Conservation (phyloP, 768 basidiomycete genomes). For the Lactarius sanguifluus region DNA sequence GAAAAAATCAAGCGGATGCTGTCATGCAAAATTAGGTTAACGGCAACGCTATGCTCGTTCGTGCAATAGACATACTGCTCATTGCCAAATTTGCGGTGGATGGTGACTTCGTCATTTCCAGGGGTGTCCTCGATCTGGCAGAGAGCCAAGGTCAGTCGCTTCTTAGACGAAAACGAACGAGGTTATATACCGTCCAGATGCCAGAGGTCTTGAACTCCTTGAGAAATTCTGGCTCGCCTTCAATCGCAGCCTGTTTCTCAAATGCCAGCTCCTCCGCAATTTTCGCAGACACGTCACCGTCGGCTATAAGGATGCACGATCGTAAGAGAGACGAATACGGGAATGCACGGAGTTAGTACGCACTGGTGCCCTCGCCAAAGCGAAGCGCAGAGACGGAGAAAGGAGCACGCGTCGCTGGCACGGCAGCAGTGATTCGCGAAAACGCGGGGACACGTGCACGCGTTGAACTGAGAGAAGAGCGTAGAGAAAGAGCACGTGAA, state of each 20-base stretch:
- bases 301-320: slow-evolving; percentile 47
- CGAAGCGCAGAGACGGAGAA: slow-evolving; percentile 43
- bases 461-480: slow-evolving; percentile 30
- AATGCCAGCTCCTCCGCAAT: slow-evolving; percentile 82
- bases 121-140: slow-evolving; percentile 63
- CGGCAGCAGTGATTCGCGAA: slow-evolving; percentile 26
- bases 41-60: too few relatives aligned
- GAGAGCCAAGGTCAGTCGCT: neutral
- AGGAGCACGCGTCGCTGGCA: slow-evolving; percentile 36
- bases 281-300: slow-evolving; percentile 71
- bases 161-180: neutral
- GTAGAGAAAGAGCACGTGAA: slow-evolving; percentile 39
- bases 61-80: slow-evolving; percentile 62
- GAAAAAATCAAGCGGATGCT: slow-evolving; percentile 92
- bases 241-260: slow-evolving; percentile 62
- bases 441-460: slow-evolving; percentile 33
- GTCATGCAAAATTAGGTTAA: neutral
- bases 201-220: slow-evolving; percentile 69
- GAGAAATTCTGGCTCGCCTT: slow-evolving; percentile 69
- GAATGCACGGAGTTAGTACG: slow-evolving; percentile 29
- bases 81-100: slow-evolving; percentile 85
- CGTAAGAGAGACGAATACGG: neutral
- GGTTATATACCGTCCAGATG: slow-evolving; percentile 68
- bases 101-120: slow-evolving; percentile 78
- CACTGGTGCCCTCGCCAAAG: slow-evolving; percentile 47